A percentile compares a stretch with the other conserved stretches of the same genome.
Conservation (phyloP, 139 green algal species). For the Diplosphaera chodatii region DNA sequence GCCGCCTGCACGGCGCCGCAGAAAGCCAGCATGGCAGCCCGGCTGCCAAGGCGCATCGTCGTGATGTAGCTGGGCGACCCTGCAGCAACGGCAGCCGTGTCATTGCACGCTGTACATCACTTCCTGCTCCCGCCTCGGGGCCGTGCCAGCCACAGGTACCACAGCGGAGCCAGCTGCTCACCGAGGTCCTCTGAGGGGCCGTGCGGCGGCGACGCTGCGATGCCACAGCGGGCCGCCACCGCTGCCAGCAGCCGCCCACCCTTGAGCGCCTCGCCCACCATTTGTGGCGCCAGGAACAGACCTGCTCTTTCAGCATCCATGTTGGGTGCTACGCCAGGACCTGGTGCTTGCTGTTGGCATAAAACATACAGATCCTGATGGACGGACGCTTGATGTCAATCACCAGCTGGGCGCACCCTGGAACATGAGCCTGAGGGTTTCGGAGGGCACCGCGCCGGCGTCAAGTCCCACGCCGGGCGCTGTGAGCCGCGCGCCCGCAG, state of each 20-base stretch:
- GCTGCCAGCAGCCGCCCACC: slow-evolving; percentile 77
- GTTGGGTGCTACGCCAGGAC: no score
- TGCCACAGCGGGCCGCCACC: slow-evolving; percentile 59
- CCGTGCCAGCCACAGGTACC: no score
- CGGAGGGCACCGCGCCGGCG: slow-evolving; percentile 63
- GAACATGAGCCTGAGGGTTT: slow-evolving; percentile 75
- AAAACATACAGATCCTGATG: no score
- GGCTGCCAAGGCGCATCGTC: slow-evolving; percentile 65
- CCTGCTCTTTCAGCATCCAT: no score
- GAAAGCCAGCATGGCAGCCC: slow-evolving; percentile 73
- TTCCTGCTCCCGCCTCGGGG: no score
- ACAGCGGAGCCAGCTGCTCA: slow-evolving; percentile 14
- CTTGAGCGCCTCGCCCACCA: slow-evolving; percentile 90
- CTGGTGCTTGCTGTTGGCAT: no score
- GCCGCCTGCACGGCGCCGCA: slow-evolving; percentile 72
- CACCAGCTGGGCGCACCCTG: no score
- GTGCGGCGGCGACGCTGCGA: slow-evolving; percentile 5
- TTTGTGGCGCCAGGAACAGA: slow-evolving; percentile 79
- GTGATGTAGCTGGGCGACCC: slow-evolving; percentile 84
- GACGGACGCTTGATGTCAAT: no score
- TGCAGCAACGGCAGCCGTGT: no score
- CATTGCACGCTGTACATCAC: no score
- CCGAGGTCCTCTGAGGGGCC: no score
- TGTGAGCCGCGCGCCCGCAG: slow-evolving; percentile 66
- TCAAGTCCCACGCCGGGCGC: slow-evolving; percentile 84